phyloP scores from a whole-genome alignment of 257 asterid species.

The Solanum lignicaule region DNA sequence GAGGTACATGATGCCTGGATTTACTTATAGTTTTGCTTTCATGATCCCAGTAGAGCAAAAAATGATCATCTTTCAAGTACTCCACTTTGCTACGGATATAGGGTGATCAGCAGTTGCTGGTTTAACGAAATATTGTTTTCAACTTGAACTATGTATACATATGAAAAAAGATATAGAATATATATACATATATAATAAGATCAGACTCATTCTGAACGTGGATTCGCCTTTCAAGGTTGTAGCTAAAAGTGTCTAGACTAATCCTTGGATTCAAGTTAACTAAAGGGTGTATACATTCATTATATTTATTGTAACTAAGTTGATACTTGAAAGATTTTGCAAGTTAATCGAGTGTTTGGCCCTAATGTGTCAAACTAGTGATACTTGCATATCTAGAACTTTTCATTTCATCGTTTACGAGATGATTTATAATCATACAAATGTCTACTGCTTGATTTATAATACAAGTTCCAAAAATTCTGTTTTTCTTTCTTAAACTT shows the following conservation, averaged over 20 bases:
- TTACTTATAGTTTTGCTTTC: not conserved
- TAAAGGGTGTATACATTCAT: not conserved
- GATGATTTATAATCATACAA: not conserved
- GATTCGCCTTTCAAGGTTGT: not conserved
- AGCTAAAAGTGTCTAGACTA: not conserved
- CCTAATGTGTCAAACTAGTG: not conserved
- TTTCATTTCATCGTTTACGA: accelerated
- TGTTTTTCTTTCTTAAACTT: not conserved
- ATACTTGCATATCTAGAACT: not conserved
- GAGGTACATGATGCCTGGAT: conserved; percentile 1
- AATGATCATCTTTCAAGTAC: not conserved
- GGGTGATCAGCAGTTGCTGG: not conserved
- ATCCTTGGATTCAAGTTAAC: not conserved
- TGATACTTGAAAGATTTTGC: not conserved
- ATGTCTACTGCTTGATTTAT: accelerated
- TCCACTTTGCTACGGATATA: not conserved
- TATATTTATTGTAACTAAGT: not conserved
- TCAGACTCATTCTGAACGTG: not conserved
- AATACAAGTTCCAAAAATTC: accelerated
- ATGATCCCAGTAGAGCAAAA: not conserved
- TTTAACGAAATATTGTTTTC: not conserved
- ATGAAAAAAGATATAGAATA: not conserved
- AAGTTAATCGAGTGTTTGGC: not conserved
- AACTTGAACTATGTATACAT: not conserved
- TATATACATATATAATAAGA: not conserved